Evolutionary conservation across 2,329 filamentous ascomycete species (phyloP).

Genomic region (Alternaria sp.): DNA sequence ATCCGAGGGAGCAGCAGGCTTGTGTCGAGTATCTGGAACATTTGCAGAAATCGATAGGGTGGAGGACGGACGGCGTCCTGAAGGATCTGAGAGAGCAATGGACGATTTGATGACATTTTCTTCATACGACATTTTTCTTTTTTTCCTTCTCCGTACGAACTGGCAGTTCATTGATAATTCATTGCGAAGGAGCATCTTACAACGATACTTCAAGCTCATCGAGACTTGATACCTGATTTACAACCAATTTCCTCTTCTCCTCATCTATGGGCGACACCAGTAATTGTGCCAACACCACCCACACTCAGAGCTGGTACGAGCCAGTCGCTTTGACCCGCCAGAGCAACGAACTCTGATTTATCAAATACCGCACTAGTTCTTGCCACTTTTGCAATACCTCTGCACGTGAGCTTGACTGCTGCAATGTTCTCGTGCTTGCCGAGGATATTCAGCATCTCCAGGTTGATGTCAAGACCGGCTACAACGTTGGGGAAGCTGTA

Average conservation of each 20-base stretch:
- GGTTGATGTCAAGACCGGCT: constrained; percentile 57
- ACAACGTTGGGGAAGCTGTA: constrained; percentile 60
- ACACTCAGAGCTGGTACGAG: constrained; percentile 65
- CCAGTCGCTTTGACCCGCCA: constrained; percentile 57
- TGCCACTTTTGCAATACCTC: constrained; percentile 55
- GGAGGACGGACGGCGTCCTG: constrained; percentile 42
- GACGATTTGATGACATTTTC: constrained; percentile 6
- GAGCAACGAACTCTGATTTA: constrained; percentile 50
- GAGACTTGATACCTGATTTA: constrained; percentile 46
- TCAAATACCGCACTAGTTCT: constrained; percentile 51
- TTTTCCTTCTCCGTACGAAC: background rate
- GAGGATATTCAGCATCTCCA: constrained; percentile 49
- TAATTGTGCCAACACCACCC: constrained; percentile 68
- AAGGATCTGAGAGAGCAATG: constrained; percentile 38
- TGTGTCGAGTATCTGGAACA: constrained; percentile 40
- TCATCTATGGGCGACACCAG: constrained; percentile 63
- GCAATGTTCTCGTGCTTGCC: constrained; percentile 50
- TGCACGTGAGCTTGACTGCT: constrained; percentile 52
- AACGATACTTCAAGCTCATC: constrained; percentile 44
- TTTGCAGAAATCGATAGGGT: constrained; percentile 36
- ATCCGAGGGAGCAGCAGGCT: constrained; percentile 37
- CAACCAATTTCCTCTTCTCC: constrained; percentile 59
- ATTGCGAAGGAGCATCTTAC: constrained; percentile 11
- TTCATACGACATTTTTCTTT: background rate
- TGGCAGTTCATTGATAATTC: no score